phyloP scores from a whole-genome alignment of 306 rosid genomes.

The Inga leiocalycina region DNA sequence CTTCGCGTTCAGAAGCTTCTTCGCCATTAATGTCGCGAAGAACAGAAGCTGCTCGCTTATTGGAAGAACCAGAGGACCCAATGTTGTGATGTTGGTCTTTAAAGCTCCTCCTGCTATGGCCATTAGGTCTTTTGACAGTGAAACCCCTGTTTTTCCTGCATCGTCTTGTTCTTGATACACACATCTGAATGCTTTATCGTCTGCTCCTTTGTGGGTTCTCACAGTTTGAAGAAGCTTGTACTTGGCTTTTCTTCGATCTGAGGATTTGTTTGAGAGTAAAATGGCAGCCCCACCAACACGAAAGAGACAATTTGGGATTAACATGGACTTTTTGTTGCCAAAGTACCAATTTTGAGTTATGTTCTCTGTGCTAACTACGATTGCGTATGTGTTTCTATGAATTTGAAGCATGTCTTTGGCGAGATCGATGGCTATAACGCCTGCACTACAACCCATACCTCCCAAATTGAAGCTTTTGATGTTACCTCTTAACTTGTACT shows the following conservation, averaged over 20 bases:
- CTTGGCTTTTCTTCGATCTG: slow-evolving; percentile 47
- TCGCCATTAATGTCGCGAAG: slow-evolving; percentile 44
- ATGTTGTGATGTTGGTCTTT: slow-evolving; percentile 57
- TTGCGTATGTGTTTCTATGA: slow-evolving; percentile 60
- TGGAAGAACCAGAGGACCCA: slow-evolving; percentile 68
- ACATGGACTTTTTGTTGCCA: slow-evolving; percentile 68
- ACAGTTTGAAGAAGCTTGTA: slow-evolving; percentile 66
- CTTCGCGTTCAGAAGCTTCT: slow-evolving; percentile 44
- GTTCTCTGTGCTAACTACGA: slow-evolving; percentile 79
- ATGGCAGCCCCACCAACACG: slow-evolving; percentile 66
- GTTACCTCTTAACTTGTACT: slow-evolving; percentile 56
- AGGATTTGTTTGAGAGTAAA: slow-evolving; percentile 53
- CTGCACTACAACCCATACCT: slow-evolving; percentile 88
- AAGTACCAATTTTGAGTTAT: slow-evolving; percentile 79
- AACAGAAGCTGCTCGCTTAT: slow-evolving; percentile 64
- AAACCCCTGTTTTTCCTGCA: slow-evolving; percentile 64
- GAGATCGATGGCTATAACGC: slow-evolving; percentile 69
- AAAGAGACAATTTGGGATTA: slow-evolving; percentile 74
- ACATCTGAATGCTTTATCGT: slow-evolving; percentile 59
- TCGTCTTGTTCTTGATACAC: slow-evolving; percentile 62
- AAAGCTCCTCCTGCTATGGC: slow-evolving; percentile 69
- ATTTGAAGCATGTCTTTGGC: slow-evolving; percentile 70
- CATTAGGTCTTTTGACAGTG: slow-evolving; percentile 66
- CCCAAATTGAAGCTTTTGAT: slow-evolving; percentile 61
- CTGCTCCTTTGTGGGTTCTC: slow-evolving; percentile 66